Evolutionary conservation across 495 filamentous ascomycete genomes (phyloP).

Genomic region (Talaromyces proteolyticus): DNA sequence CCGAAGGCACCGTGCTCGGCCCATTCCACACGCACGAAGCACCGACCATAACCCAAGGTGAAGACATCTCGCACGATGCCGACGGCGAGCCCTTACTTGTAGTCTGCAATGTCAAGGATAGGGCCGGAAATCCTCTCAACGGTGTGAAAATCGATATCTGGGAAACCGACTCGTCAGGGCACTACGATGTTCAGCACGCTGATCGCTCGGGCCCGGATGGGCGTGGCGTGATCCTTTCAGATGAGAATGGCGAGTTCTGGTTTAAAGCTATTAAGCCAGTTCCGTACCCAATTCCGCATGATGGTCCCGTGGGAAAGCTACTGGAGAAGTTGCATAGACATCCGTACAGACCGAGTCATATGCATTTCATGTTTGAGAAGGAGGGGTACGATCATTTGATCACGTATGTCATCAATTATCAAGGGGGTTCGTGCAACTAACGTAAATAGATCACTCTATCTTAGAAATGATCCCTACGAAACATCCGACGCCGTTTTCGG

Average conservation of each 20-base stretch:
- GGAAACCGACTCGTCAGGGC: conserved; percentile 84
- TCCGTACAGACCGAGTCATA: conserved; percentile 77
- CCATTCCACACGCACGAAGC: conserved; percentile 95
- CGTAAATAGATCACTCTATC: conserved; percentile 61
- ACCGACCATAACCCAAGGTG: conserved; percentile 54
- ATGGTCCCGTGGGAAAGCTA: conserved; percentile 82
- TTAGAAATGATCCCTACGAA: conserved; percentile 81
- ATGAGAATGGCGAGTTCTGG: conserved; percentile 72
- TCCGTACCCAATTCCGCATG: conserved; percentile 82
- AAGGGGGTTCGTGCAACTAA: too few species aligned
- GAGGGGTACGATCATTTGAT: conserved; percentile 77
- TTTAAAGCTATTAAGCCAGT: conserved; percentile 86
- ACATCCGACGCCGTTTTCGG: conserved; percentile 90
- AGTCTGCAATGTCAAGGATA: conserved; percentile 69
- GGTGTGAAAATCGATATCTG: conserved; percentile 84
- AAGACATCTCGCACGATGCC: conserved; percentile 63
- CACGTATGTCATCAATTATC: conserved; percentile 76
- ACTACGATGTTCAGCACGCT: conserved; percentile 85
- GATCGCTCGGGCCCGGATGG: conserved; percentile 69
- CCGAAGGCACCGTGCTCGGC: conserved; percentile 85
- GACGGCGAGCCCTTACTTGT: conserved; percentile 59
- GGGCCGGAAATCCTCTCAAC: conserved; percentile 56
- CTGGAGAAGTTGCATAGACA: conserved; percentile 67
- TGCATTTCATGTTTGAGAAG: conserved; percentile 96
- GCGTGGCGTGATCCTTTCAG: conserved; percentile 69